Evolutionary conservation across 257 asterid genomes (phyloP).

Genomic region (Solanum sitiens): DNA sequence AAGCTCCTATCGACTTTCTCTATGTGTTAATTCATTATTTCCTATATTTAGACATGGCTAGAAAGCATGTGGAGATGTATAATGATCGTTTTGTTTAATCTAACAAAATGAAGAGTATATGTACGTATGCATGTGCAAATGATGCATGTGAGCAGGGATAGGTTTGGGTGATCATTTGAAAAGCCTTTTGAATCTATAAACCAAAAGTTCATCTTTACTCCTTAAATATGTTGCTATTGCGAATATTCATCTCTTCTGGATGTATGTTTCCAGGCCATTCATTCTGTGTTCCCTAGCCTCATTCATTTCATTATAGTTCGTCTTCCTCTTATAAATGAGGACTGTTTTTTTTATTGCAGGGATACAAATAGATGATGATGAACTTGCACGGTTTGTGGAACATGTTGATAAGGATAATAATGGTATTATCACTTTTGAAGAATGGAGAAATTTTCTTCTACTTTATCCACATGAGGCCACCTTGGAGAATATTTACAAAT

Average conservation of each 20-base stretch:
- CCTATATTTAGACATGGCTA: neutral
- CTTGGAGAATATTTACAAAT: constrained; percentile 76
- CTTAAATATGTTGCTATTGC: neutral
- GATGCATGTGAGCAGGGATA: neutral
- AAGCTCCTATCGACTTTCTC: neutral
- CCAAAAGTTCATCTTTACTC: neutral
- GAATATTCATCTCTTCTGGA: neutral
- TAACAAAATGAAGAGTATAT: neutral
- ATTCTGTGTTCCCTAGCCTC: neutral
- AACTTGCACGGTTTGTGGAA: constrained; percentile 95
- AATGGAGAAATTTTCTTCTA: constrained; percentile 94
- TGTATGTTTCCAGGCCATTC: neutral
- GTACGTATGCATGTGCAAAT: neutral
- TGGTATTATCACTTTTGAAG: constrained; percentile 92
- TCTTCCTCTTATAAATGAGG: constrained; percentile 60
- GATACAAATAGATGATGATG: constrained; percentile 79
- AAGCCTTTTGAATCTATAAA: neutral
- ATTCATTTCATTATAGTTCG: neutral
- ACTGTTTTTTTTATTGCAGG: constrained; percentile 73
- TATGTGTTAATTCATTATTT: neutral
- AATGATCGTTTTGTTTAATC: neutral
- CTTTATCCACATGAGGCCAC: constrained; percentile 97
- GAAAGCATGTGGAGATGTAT: neutral
- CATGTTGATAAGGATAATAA: constrained; percentile 91
- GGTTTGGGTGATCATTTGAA: neutral